Base-by-base conservation (phyloP, 2,329 filamentous ascomycete genomes). In the Ophiocordyceps polyrhachis-furcata region DNA sequence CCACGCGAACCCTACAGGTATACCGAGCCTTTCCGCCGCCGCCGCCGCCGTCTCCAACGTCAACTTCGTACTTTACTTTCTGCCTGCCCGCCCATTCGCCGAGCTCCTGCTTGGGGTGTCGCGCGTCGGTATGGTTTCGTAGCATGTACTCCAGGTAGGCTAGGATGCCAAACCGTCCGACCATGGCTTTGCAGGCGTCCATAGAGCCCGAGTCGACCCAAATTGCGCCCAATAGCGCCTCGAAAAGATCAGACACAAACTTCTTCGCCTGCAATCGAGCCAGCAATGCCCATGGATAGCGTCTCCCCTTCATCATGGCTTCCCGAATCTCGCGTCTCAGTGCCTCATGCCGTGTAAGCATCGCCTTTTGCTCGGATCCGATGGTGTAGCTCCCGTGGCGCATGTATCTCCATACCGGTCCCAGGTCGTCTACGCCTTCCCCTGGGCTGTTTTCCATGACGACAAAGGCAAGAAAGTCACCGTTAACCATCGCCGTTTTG, bases 221-320 rank as follows among this genome's bases (percentile, higher is more conserved):
- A 0, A 95, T 70, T 0, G 87, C 88, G 0, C 84, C 89, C 0
- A 96, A 60, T 0, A 93, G 58, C 29, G 76, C 74, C 63, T 96
- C 89, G 11, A 95, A 68, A 8, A 95, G 63, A 58, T 95, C 88
- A 0, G 82, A 89, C 60, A 82, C 81, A 59, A 84, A 83, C 56
- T 95, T 95, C 15, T 74, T 74, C 0, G 79, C 70, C 14, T 71
- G 68, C 1, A 93, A 65, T 0, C 72, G 68, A 0, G 76, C 67
- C 1, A 96, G 72, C 0, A 76, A 60, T 1, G 73, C 67, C 89
- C 89, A 96, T 0, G 89, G 91, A 54, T 88, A 93, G 15, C 64
- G 59, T 0, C 50, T 49, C 0, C 71, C 73, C 0, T 58, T 42
- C 1, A 61, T 43, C 11, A 93, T 63, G 0, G 67, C 71, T 0